These are phyloP conservation scores for Massariosphaeria phaeospora DNA, from an alignment of 495 filamentous ascomycete genomes.

Conservation along the genomic window DNA sequence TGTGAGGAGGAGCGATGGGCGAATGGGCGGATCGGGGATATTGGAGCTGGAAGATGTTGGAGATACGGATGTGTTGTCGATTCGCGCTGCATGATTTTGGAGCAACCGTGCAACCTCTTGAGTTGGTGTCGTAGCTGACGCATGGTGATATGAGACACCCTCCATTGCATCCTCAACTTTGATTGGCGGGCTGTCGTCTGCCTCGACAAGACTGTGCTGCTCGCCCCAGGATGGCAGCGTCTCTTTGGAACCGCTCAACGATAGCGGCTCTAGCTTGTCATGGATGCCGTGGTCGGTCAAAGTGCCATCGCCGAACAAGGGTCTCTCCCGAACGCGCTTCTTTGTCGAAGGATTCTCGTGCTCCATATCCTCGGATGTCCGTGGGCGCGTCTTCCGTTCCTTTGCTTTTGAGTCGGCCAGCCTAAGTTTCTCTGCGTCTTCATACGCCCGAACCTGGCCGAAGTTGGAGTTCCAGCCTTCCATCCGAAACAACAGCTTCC, in stretches of 20 bases:
- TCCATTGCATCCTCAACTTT: conserved; percentile 33
- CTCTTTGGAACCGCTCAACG: conserved; percentile 24
- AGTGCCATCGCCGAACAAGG: conserved; percentile 41
- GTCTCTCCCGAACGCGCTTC: conserved; percentile 48
- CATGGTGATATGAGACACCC: conserved; percentile 29
- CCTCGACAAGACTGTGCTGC: conserved; percentile 43
- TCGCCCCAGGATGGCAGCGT: conserved; percentile 35
- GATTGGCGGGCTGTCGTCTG: conserved; percentile 36
- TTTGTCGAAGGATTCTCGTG: conserved; percentile 49
- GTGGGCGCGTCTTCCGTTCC: conserved; percentile 43
- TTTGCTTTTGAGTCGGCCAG: conserved; percentile 42
- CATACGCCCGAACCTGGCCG: conserved; percentile 61
- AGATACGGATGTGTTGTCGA: conserved; percentile 2
- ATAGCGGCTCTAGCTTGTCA: conserved; percentile 20
- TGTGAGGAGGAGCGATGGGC: conserved; percentile 30
- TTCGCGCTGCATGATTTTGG: not conserved
- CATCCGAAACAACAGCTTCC: conserved; percentile 70
- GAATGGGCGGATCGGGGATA: conserved; percentile 25
- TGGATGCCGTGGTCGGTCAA: conserved; percentile 17
- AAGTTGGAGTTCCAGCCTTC: conserved; percentile 80
- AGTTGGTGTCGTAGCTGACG: conserved; percentile 3
- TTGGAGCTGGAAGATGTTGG: conserved; percentile 2
- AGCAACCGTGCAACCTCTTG: conserved; percentile 1
- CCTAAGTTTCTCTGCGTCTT: conserved; percentile 52
- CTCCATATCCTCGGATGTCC: conserved; percentile 45